phyloP scores from a whole-genome alignment of 495 filamentous ascomycete genomes.

The Aspergillus funiculosus region DNA sequence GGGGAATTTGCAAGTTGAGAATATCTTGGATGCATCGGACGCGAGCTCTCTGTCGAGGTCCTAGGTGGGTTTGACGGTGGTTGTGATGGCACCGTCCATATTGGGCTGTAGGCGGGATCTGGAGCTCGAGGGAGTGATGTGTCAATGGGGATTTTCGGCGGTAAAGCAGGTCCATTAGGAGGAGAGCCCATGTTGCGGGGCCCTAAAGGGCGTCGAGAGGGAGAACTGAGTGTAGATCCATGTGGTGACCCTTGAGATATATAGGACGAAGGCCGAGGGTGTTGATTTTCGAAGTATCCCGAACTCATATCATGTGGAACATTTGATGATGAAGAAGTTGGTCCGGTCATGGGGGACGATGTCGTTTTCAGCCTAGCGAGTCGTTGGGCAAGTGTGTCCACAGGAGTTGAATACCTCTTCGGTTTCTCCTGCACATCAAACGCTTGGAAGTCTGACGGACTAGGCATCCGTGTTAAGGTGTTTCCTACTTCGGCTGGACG shows the following conservation, averaged over 20 bases:
- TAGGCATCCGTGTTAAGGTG: slow-evolving; percentile 36
- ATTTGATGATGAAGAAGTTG: too few species aligned
- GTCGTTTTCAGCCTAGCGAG: slow-evolving; percentile 40
- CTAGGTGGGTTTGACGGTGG: slow-evolving; percentile 46
- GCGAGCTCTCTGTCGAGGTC: slow-evolving; percentile 39
- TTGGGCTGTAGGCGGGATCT: slow-evolving; percentile 80
- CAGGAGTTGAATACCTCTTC: slow-evolving; percentile 25
- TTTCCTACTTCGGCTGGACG: slow-evolving; percentile 23
- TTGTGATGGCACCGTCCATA: slow-evolving; percentile 40
- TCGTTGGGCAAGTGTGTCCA: slow-evolving; percentile 39
- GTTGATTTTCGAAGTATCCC: slow-evolving; percentile 26
- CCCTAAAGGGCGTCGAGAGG: slow-evolving; percentile 40
- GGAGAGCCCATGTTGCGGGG: slow-evolving; percentile 53
- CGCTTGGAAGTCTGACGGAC: slow-evolving; percentile 35
- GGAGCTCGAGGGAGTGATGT: slow-evolving; percentile 68
- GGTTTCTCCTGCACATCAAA: slow-evolving; percentile 16
- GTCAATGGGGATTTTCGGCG: slow-evolving; percentile 53
- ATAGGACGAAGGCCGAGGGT: slow-evolving; percentile 25
- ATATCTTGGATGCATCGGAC: slow-evolving; percentile 32
- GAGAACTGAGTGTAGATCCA: slow-evolving; percentile 21
- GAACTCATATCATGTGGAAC: slow-evolving; percentile 16
- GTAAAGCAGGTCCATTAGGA: slow-evolving; percentile 37
- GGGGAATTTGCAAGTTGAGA: slow-evolving; percentile 37
- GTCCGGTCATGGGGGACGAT: slow-evolving; percentile 14
- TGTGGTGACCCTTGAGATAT: slow-evolving; percentile 16